A percentile compares a stretch with the other conserved stretches of the same genome.
These are phyloP conservation scores for Isabelozyma heimii DNA, from an alignment of 805 yeast genomes.

Conservation along the genomic window DNA sequence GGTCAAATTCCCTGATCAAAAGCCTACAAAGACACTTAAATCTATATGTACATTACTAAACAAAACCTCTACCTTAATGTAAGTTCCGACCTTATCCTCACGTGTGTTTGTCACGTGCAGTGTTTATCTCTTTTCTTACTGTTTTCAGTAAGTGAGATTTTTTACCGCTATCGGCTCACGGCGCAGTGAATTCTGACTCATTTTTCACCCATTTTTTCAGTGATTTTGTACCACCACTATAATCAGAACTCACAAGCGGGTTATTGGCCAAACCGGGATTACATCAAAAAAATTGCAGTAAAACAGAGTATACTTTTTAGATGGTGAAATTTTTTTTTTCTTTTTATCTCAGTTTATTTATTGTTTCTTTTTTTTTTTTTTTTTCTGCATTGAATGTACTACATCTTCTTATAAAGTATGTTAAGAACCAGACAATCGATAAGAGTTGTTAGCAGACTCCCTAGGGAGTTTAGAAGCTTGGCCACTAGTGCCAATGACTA, in stretches of 20 bases:
- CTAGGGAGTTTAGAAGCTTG: constrained; percentile 16
- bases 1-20: too few relatives aligned
- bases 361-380: neutral
- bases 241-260: constrained; percentile 2
- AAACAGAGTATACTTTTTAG: neutral
- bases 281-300: neutral
- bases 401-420: constrained; percentile 4
- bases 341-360: neutral
- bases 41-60: too few relatives aligned
- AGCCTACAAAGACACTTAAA: too few relatives aligned
- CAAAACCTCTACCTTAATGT: too few relatives aligned
- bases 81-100: too few relatives aligned
- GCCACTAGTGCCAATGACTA: constrained; percentile 26
- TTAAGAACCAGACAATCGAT: constrained; percentile 10
- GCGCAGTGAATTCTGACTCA: constrained; percentile 1
- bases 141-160: neutral
- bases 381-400: neutral
- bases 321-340: neutral
- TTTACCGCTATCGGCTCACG: neutral
- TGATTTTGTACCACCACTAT: neutral
- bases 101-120: neutral
- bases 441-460: constrained; percentile 1
- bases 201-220: neutral
- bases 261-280: neutral
- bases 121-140: neutral